Conservation (phyloP, 805 yeast species). For the Saccharomycopsis sp. region DNA sequence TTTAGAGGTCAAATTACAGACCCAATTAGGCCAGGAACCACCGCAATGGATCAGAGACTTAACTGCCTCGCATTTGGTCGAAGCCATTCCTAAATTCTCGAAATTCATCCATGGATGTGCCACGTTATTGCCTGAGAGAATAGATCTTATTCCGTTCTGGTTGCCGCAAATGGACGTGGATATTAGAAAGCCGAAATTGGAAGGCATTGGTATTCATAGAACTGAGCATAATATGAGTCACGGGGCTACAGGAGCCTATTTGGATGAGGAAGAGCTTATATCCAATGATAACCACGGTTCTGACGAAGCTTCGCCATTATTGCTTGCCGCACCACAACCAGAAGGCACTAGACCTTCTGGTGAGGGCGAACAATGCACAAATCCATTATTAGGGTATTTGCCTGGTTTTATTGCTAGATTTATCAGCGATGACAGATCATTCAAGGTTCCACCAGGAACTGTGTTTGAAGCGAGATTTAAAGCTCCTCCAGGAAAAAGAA, state of each 20-base stretch:
- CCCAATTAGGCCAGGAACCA: slow-evolving; percentile 98
- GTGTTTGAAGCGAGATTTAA: slow-evolving; percentile 48
- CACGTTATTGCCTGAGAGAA: slow-evolving; percentile 76
- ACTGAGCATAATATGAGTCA: slow-evolving; percentile 22
- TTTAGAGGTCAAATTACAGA: slow-evolving; percentile 92
- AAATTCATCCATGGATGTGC: slow-evolving; percentile 97
- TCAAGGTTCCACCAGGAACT: slow-evolving; percentile 60
- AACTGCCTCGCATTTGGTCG: slow-evolving; percentile 87
- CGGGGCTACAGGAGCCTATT: slow-evolving; percentile 47
- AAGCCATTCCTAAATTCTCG: slow-evolving; percentile 77
- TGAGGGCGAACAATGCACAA: too few species aligned
- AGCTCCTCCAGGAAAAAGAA: slow-evolving; percentile 84
- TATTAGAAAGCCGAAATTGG: slow-evolving; percentile 78
- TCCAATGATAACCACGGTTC: neutral
- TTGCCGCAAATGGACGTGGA: slow-evolving; percentile 94
- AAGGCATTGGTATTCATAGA: slow-evolving; percentile 31
- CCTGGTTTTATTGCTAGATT: slow-evolving; percentile 34
- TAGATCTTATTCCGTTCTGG: slow-evolving; percentile 92
- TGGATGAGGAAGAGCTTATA: slow-evolving; percentile 63
- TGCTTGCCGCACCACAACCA: neutral
- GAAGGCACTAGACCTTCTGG: too few species aligned
- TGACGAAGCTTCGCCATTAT: slow-evolving; percentile 16
- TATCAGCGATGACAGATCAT: slow-evolving; percentile 42
- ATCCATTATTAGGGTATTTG: too few species aligned
- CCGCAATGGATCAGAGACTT: slow-evolving; percentile 96